A percentile compares a stretch with the other conserved stretches of the same genome.
Evolutionary conservation across 345 rosid species (phyloP).

Genomic region (Populus pruinosa): DNA sequence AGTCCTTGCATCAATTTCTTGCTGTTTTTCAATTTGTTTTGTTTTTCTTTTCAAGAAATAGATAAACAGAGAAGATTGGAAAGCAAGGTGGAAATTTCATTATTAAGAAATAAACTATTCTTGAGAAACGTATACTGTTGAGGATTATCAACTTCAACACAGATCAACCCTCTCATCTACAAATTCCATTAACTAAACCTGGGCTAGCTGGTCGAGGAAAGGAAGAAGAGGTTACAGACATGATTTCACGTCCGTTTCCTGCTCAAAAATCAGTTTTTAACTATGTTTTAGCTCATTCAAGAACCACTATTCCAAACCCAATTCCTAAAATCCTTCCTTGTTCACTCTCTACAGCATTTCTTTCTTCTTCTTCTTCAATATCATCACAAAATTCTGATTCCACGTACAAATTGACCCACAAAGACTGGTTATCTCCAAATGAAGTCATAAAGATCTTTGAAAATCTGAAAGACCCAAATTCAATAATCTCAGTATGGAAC

Average conservation of each 20-base stretch:
- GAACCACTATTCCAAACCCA: not conserved
- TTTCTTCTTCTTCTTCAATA: not conserved
- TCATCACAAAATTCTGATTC: not conserved
- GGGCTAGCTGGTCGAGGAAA: no score
- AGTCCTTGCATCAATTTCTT: no score
- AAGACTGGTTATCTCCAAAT: constrained; percentile 77
- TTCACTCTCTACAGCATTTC: not conserved
- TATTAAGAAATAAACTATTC: no score
- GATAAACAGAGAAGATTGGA: no score
- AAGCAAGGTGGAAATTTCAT: no score
- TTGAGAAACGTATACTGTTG: no score
- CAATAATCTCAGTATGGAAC: constrained; percentile 41
- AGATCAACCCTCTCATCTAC: no score
- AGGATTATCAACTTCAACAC: no score
- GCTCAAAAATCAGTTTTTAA: not conserved
- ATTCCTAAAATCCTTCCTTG: not conserved
- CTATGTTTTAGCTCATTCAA: not conserved
- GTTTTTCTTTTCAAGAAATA: no score
- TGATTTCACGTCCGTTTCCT: constrained; percentile 11
- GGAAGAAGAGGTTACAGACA: not conserved
- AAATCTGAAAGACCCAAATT: constrained; percentile 46
- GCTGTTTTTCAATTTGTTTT: no score
- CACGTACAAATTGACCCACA: constrained; percentile 50
- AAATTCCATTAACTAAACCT: no score
- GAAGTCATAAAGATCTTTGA: constrained; percentile 61